Evolutionary conservation across 2,329 filamentous ascomycete genomes (phyloP).

Genomic region (Epichloe uncinata): DNA sequence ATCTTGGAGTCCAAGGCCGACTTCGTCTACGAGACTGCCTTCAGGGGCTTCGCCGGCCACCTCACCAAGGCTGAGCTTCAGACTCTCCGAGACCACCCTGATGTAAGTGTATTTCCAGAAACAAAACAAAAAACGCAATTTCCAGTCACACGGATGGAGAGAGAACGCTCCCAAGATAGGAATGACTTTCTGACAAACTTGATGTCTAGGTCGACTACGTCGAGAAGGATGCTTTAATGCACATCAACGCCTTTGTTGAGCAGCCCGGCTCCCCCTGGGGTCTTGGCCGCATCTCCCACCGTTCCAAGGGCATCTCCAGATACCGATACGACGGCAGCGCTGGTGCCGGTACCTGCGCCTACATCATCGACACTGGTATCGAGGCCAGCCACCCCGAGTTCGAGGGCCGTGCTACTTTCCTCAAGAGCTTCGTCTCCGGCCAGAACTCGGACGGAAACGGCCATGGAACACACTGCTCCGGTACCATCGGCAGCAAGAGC

Average conservation of each 20-base stretch:
- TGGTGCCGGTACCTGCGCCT: conserved; percentile 28
- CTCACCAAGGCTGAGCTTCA: conserved; percentile 11
- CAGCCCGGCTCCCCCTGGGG: conserved; percentile 17
- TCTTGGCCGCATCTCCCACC: conserved; percentile 22
- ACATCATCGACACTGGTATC: conserved; percentile 35
- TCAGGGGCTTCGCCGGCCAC: conserved; percentile 14
- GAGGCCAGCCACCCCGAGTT: conserved; percentile 23
- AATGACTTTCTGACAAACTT: too few relatives aligned
- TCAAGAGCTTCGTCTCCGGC: conserved; percentile 16
- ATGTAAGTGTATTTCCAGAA: conserved; percentile 8
- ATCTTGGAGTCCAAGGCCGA: conserved; percentile 11
- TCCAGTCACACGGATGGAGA: too few relatives aligned
- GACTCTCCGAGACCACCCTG: conserved; percentile 12
- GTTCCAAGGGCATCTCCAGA: conserved; percentile 13
- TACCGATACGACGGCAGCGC: conserved; percentile 28
- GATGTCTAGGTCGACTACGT: conserved; percentile 19
- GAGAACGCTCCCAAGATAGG: too few relatives aligned
- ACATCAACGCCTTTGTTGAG: conserved; percentile 6
- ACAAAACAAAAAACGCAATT: too few relatives aligned
- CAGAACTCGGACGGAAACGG: conserved; percentile 20
- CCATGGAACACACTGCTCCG: conserved; percentile 28
- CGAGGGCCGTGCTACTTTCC: conserved; percentile 20
- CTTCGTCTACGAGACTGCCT: conserved; percentile 11
- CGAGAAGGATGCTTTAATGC: conserved; percentile 23
- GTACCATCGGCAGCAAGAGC: conserved; percentile 19